Evolutionary conservation across 106 monocot species (phyloP).

Genomic region (Xerophyta viscosa): DNA sequence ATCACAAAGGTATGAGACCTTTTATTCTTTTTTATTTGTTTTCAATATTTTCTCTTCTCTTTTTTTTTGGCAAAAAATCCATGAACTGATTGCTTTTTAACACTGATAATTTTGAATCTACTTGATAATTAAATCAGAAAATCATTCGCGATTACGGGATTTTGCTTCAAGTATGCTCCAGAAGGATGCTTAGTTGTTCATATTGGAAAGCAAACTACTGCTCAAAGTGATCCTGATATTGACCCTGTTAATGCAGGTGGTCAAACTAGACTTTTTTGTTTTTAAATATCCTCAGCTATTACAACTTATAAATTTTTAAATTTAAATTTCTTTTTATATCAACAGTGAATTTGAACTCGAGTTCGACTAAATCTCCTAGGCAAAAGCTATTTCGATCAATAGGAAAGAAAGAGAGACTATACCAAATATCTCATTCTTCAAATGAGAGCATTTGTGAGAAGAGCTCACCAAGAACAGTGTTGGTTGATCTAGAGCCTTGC

Average conservation of each 20-base stretch:
- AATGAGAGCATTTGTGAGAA: slow-evolving; percentile 19
- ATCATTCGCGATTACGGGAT: slow-evolving; percentile 26
- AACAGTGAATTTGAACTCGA: too few species aligned
- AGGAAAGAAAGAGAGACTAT: slow-evolving; percentile 17
- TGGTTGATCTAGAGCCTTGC: slow-evolving; percentile 20
- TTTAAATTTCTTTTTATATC: too few species aligned
- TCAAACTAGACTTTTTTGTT: too few species aligned
- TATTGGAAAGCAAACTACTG: slow-evolving; percentile 15
- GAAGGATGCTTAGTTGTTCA: slow-evolving; percentile 39
- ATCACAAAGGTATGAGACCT: slow-evolving; percentile 19
- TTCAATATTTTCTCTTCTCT: neutral
- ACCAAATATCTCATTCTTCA: slow-evolving; percentile 2
- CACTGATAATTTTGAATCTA: too few species aligned
- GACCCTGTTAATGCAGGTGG: slow-evolving; percentile 23
- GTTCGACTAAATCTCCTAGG: slow-evolving; percentile 5
- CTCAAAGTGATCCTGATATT: slow-evolving; percentile 1
- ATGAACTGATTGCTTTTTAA: too few species aligned
- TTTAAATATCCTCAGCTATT: too few species aligned
- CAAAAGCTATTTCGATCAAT: slow-evolving; percentile 23
- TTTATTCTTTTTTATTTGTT: neutral
- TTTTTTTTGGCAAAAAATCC: too few species aligned
- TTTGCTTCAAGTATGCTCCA: slow-evolving; percentile 54
- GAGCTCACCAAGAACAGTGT: slow-evolving; percentile 35
- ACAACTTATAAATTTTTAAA: too few species aligned
- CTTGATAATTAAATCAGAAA: slow-evolving; percentile 14